phyloP scores from a whole-genome alignment of 1,284 basidiomycete genomes.

The Neonothopanus nambi region DNA sequence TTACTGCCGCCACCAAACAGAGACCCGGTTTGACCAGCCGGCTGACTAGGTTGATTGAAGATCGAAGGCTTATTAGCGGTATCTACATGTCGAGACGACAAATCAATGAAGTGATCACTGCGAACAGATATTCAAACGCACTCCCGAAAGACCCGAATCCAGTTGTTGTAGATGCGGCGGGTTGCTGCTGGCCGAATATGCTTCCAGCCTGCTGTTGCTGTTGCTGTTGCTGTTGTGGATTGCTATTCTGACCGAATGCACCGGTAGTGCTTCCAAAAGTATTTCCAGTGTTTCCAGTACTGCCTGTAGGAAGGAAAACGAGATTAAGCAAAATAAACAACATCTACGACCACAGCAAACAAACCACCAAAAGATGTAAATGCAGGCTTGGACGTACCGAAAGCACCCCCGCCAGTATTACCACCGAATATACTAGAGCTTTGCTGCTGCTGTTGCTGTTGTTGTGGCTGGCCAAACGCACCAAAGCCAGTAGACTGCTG shows the following conservation, averaged over 20 bases:
- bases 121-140: constrained; percentile 12
- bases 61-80: constrained; percentile 45
- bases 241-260: constrained; percentile 35
- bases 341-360: background rate
- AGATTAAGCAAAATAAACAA: background rate
- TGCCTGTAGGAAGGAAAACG: background rate
- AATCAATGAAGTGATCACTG: constrained; percentile 12
- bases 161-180: constrained; percentile 6
- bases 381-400: constrained; percentile 19
- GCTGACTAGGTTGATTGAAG: constrained; percentile 38
- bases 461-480: no score
- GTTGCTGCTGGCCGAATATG: constrained; percentile 23
- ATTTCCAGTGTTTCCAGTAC: constrained; percentile 1
- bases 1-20: constrained; percentile 24
- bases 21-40: constrained; percentile 21
- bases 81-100: constrained; percentile 21
- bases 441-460: constrained; percentile 8
- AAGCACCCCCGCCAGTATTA: constrained; percentile 19
- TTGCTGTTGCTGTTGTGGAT: no score
- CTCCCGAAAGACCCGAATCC: constrained; percentile 46
- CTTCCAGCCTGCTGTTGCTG: constrained; percentile 28
- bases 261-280: constrained; percentile 18
- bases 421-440: constrained; percentile 27
- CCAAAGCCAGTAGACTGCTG: no score
- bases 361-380: background rate